Evolutionary conservation across 2,329 filamentous ascomycete genomes (phyloP).

Genomic region (Arthrobotrys musiformis): DNA sequence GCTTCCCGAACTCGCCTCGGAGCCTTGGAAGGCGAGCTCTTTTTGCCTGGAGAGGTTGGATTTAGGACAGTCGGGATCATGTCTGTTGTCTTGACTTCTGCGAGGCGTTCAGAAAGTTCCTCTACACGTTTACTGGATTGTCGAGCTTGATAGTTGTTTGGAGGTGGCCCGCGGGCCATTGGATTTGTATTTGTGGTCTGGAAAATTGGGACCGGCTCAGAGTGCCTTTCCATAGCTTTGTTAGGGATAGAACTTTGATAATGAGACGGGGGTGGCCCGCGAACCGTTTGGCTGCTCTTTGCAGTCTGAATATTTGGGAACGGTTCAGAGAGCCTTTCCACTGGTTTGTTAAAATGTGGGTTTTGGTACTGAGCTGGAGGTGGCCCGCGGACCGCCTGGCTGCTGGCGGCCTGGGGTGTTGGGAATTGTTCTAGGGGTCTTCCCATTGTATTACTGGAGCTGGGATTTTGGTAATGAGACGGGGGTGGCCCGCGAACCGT

Average conservation of each 20-base stretch:
- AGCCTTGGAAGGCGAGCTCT: neutral
- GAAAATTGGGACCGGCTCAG: neutral
- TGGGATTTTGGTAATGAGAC: neutral
- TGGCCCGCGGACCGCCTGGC: neutral
- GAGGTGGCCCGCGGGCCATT: neutral
- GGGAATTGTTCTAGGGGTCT: neutral
- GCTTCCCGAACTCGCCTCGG: neutral
- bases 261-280: slow-evolving; percentile 3
- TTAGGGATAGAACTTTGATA: slow-evolving; percentile 1
- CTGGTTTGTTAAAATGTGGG: neutral
- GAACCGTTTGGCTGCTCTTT: neutral
- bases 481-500: neutral
- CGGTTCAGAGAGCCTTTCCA: slow-evolving; percentile 4
- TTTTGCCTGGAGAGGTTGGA: slow-evolving; percentile 6
- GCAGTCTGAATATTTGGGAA: neutral
- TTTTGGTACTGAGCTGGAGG: neutral
- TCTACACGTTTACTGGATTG: slow-evolving; percentile 11
- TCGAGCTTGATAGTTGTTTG: neutral
- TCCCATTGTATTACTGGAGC: too few relatives aligned
- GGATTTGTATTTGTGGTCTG: neutral
- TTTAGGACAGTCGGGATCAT: slow-evolving; percentile 47
- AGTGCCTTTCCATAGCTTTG: neutral
- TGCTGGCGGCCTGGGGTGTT: neutral
- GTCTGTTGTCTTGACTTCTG: slow-evolving; percentile 41
- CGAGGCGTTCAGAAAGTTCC: slow-evolving; percentile 14